Evolutionary conservation across 257 asterid genomes (phyloP).

Genomic region (Fraxinus excelsior): DNA sequence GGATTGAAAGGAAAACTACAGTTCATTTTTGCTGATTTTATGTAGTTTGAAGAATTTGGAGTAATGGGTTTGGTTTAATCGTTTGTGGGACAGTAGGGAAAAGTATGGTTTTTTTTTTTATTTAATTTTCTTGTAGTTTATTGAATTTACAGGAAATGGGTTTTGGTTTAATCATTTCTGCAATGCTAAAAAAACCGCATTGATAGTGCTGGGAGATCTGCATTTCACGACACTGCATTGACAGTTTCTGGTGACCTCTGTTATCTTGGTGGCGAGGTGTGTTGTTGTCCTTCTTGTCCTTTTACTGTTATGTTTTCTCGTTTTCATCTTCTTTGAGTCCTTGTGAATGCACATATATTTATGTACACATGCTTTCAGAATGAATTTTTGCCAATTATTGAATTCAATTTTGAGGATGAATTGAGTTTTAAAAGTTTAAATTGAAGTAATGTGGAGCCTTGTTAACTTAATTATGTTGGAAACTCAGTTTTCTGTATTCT

Average conservation of each 20-base stretch:
- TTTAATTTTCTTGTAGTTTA: too few species aligned
- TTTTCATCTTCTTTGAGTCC: not conserved
- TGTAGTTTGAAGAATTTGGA: too few species aligned
- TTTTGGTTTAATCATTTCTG: too few species aligned
- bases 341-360: not conserved
- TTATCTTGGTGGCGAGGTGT: slow-evolving; percentile 97
- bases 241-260: slow-evolving; percentile 88
- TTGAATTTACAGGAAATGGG: too few species aligned
- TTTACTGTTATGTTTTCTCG: not conserved
- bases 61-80: too few species aligned
- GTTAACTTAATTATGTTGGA: slow-evolving; percentile 9
- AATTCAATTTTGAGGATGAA: slow-evolving; percentile 9
- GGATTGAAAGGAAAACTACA: not conserved
- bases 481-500: not conserved
- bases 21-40: not conserved
- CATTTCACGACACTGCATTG: slow-evolving; percentile 93
- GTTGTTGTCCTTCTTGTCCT: not conserved
- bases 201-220: slow-evolving; percentile 92
- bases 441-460: too few species aligned
- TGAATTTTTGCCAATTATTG: not conserved
- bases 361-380: not conserved
- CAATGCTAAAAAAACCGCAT: slow-evolving; percentile 30
- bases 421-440: not conserved
- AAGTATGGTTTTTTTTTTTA: too few species aligned
- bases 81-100: too few species aligned